Evolutionary conservation across 345 rosid genomes (phyloP).

Genomic region (Salix caprea): DNA sequence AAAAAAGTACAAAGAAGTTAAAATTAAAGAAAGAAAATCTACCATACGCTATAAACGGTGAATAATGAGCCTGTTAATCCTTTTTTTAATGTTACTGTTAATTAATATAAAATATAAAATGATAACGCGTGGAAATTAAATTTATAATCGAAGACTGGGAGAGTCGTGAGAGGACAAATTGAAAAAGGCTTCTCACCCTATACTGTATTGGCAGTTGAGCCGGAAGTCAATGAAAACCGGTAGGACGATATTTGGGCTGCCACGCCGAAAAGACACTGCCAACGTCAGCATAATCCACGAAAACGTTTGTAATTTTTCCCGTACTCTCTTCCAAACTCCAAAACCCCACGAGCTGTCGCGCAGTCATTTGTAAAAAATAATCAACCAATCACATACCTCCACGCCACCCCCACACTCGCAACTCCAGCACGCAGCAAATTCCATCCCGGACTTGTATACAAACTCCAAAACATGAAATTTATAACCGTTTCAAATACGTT

Average conservation of each 20-base stretch:
- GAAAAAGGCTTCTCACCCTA: background rate
- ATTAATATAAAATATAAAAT: background rate
- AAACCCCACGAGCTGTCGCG: background rate
- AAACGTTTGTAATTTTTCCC: background rate
- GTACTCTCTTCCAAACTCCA: background rate
- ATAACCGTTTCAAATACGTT: background rate
- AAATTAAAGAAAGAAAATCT: too few relatives aligned
- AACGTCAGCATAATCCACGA: background rate
- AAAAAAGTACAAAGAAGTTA: too few relatives aligned
- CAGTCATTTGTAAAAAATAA: background rate
- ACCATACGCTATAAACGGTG: too few relatives aligned
- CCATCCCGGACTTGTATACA: background rate
- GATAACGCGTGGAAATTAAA: background rate
- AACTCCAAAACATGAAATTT: background rate
- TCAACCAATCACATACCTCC: background rate
- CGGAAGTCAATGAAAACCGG: background rate
- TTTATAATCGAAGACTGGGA: background rate
- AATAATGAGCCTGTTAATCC: too few relatives aligned
- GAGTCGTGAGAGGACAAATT: background rate
- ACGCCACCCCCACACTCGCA: background rate
- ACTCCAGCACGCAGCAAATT: background rate
- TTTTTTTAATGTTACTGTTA: too few relatives aligned
- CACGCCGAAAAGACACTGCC: background rate
- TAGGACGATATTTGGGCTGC: background rate
- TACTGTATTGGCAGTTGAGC: background rate